These are phyloP conservation scores for Colletotrichum truncatum DNA, from an alignment of 2,329 filamentous ascomycete genomes.

Conservation along the genomic window DNA sequence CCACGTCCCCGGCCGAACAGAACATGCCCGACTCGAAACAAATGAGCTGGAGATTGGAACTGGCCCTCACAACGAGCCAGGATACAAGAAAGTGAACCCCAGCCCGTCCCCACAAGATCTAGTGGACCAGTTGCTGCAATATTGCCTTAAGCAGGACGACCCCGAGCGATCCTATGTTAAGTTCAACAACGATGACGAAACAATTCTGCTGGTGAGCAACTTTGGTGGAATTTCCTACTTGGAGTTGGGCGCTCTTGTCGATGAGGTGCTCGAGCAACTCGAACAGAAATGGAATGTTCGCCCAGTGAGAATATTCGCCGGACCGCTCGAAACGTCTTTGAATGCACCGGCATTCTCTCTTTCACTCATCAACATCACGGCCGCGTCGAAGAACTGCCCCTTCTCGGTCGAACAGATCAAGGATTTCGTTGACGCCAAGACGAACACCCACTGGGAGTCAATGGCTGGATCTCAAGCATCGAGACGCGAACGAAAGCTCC, in stretches of 20 bases:
- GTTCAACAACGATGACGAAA: constrained; percentile 57
- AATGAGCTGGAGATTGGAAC: constrained; percentile 71
- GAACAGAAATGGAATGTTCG: constrained; percentile 55
- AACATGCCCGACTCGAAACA: constrained; percentile 56
- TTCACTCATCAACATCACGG: constrained; percentile 69
- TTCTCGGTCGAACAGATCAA: constrained; percentile 65
- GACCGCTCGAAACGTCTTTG: constrained; percentile 76
- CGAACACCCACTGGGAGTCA: constrained; percentile 65
- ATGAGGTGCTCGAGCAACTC: constrained; percentile 63
- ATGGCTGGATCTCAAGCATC: constrained; percentile 55
- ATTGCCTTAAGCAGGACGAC: constrained; percentile 67
- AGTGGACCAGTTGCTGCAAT: constrained; percentile 65
- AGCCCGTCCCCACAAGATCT: constrained; percentile 57
- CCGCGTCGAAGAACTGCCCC: constrained; percentile 51
- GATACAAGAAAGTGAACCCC: constrained; percentile 64
- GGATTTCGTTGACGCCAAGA: constrained; percentile 70
- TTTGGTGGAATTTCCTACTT: constrained; percentile 67
- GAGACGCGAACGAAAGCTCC: constrained; percentile 48
- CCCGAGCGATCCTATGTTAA: constrained; percentile 59
- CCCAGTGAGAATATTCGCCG: constrained; percentile 65
- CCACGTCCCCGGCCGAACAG: constrained; percentile 62
- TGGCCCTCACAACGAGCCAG: constrained; percentile 74
- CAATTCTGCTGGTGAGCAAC: constrained; percentile 65
- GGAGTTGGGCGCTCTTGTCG: constrained; percentile 63
- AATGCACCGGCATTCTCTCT: constrained; percentile 78